These are phyloP conservation scores for Crithidia bombi DNA, from an alignment of 208 protist species.

Conservation along the genomic window DNA sequence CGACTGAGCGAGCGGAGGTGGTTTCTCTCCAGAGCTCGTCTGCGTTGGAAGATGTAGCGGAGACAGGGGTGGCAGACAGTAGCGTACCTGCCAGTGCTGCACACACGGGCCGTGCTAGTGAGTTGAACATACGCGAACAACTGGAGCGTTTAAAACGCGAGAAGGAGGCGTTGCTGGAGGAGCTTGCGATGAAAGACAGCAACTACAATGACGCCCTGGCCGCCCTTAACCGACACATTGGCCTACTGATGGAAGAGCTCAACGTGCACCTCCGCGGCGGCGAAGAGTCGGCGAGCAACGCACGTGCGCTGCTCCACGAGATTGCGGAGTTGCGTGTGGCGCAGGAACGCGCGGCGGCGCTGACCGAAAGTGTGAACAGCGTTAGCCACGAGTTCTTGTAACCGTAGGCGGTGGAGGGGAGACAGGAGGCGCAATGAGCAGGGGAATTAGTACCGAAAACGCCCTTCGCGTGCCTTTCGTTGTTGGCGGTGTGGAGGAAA, in stretches of 20 bases:
- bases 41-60: not conserved
- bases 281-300: constrained; percentile 49
- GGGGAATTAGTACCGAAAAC: too few species aligned
- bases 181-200: constrained; percentile 42
- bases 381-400: not conserved
- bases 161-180: constrained; percentile 58
- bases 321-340: constrained; percentile 47
- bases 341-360: constrained; percentile 4
- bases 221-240: constrained; percentile 50
- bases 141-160: constrained; percentile 67
- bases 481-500: too few species aligned
- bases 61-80: not conserved
- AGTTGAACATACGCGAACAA: constrained; percentile 40
- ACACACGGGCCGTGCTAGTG: constrained; percentile 6
- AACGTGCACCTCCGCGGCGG: constrained; percentile 47
- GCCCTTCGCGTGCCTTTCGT: too few species aligned
- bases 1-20: not conserved
- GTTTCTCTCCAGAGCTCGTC: not conserved
- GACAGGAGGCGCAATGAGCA: too few species aligned
- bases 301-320: constrained; percentile 46
- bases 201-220: constrained; percentile 48
- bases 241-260: constrained; percentile 56
- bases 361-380: not conserved
- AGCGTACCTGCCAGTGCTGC: not conserved
- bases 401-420: not conserved